Conservation (phyloP, 2,329 filamentous ascomycete genomes). For the Pyrenophora graminea region DNA sequence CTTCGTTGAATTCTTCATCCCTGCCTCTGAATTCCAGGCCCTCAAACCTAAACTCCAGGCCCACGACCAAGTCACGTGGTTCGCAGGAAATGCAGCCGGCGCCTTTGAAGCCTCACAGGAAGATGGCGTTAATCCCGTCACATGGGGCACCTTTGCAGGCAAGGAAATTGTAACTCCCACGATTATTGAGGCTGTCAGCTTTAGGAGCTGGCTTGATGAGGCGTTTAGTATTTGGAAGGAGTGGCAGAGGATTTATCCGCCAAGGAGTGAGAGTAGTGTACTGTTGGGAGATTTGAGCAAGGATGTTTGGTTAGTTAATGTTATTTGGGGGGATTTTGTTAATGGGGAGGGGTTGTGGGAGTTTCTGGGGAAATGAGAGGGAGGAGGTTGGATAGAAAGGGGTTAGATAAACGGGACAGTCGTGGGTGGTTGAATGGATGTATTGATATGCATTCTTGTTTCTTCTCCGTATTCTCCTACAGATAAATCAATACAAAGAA, state of each 20-base stretch:
- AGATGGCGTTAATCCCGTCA: constrained; percentile 85
- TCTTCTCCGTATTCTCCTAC: no score
- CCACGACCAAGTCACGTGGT: constrained; percentile 77
- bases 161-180: constrained; percentile 97
- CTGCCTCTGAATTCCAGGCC: constrained; percentile 69
- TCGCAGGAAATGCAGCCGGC: constrained; percentile 78
- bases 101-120: constrained; percentile 72
- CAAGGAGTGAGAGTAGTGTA: constrained; percentile 70
- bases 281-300: constrained; percentile 69
- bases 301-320: constrained; percentile 86
- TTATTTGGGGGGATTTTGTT: constrained; percentile 80
- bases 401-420: neutral
- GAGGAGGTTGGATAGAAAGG: no score
- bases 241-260: constrained; percentile 88
- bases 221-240: constrained; percentile 94
- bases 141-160: constrained; percentile 92
- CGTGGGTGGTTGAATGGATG: no score
- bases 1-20: constrained; percentile 95
- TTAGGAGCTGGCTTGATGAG: constrained; percentile 92
- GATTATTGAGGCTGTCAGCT: constrained; percentile 94
- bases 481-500: no score
- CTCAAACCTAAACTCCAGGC: constrained; percentile 69
- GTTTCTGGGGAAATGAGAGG: constrained; percentile 51
- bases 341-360: constrained; percentile 74
- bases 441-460: no score